Evolutionary conservation across 2,329 filamentous ascomycete species (phyloP), one percentile per base, ranked within the genome.

Genomic region (Penicillium sp.): DNA sequence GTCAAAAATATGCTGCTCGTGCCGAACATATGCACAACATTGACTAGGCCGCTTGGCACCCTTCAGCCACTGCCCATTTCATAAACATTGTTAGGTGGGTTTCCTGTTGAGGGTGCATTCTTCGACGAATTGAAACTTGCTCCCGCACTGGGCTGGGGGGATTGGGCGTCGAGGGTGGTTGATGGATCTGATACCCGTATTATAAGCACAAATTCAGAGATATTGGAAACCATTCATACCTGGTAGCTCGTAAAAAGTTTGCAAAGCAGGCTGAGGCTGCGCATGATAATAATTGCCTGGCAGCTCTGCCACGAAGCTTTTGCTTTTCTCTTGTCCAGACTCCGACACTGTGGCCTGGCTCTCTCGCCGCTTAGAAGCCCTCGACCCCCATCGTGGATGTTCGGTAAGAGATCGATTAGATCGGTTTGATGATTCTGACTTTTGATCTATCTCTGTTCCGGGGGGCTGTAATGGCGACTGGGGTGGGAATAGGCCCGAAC

Each of bases 281-380:
- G 49, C 37, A 51, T 51, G 36, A 14, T 43, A 33, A 24, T 47
- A 58, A 33, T 56, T 59, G 11, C 48, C 61, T 5, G 60, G 58
- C 18, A 64, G 43, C 23, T 64, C 61, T 5, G 51, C 55, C 11
- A 52, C 37, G 4, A 56, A 26, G 16, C 5, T 47, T 10, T 40
- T 52, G 11, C 28, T 31, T 2, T 43, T 28, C 1, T 54, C 48
- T 3, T 36, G 31, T 14, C 37, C 44, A 24, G 48, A 37, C 26
- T 49, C 29, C 14, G 53, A 23, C 21, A n/a, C n/a, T n/a, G 55
- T 19, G 21, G 39, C 24, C 14, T 42, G 36, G 11, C 31, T 26
- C 10, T 31, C 33, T 21, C 28, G 40, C 42, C 23, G 33, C n/a
- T 14, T 26, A 40, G 18, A 48, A 26, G 57, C 47, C 24, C 36